phyloP scores from a whole-genome alignment of 2,329 filamentous ascomycete genomes.

The Penicillium capsulatum region DNA sequence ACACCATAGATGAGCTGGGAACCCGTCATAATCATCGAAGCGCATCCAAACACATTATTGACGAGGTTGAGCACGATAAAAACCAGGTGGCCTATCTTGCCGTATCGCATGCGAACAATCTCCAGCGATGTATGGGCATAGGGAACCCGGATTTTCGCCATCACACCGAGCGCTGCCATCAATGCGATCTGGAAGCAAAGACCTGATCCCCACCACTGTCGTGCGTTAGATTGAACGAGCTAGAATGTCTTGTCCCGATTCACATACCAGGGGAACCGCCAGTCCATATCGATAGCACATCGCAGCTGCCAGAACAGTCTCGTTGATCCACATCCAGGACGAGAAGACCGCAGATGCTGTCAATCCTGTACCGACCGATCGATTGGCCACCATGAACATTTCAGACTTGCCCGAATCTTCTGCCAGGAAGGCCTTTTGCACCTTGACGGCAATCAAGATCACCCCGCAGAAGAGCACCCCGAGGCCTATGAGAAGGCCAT shows the following conservation, averaged over 20 bases:
- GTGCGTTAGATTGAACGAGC: not conserved
- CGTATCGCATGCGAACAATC: conserved; percentile 49
- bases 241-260: not conserved
- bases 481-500: conserved; percentile 49
- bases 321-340: conserved; percentile 41
- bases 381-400: conserved; percentile 42
- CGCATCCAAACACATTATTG: conserved; percentile 46
- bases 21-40: conserved; percentile 46
- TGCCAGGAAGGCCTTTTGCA: conserved; percentile 38
- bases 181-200: conserved; percentile 49
- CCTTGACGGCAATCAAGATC: conserved; percentile 45
- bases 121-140: conserved; percentile 51
- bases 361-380: conserved; percentile 35
- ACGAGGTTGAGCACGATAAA: conserved; percentile 43
- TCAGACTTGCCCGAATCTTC: conserved; percentile 40
- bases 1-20: conserved; percentile 46
- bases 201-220: conserved; percentile 37
- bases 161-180: conserved; percentile 48
- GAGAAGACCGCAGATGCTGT: conserved; percentile 39
- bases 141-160: conserved; percentile 49
- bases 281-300: conserved; percentile 36
- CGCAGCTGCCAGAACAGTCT: conserved; percentile 33
- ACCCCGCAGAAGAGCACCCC: conserved; percentile 47
- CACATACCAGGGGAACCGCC: conserved; percentile 32
- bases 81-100: conserved; percentile 39